These are phyloP conservation scores for Nicotiana undulata DNA, from an alignment of 257 asterid species.

Conservation along the genomic window DNA sequence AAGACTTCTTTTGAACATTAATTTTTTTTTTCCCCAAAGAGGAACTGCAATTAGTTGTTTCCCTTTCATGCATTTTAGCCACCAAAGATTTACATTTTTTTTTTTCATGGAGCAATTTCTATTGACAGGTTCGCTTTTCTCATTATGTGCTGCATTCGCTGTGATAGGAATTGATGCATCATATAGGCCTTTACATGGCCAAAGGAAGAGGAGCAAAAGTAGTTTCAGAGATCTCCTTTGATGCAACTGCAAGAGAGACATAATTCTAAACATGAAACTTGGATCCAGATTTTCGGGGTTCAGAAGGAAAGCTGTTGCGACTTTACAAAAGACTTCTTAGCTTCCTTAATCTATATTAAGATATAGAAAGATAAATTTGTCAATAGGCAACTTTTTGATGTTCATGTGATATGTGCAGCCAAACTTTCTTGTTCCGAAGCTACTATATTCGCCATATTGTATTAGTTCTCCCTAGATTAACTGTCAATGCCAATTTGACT, in stretches of 20 bases:
- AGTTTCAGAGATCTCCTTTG: conserved; percentile 53
- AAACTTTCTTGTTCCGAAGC: background rate
- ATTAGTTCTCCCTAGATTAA: background rate
- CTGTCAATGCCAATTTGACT: background rate
- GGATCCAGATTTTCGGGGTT: background rate
- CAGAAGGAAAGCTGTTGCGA: background rate
- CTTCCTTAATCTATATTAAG: background rate
- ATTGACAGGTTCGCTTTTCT: background rate
- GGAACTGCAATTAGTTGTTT: background rate
- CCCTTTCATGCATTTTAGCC: background rate
- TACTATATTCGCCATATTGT: background rate
- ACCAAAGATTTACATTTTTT: background rate
- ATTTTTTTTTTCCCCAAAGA: background rate
- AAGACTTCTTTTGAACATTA: background rate
- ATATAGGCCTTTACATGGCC: conserved; percentile 75
- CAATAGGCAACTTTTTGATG: background rate
- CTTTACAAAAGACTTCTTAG: background rate
- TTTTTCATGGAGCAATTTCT: background rate
- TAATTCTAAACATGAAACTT: background rate
- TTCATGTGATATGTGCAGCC: background rate
- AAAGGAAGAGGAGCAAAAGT: conserved; percentile 86
- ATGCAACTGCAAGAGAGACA: conserved; percentile 4
- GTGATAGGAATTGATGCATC: conserved; percentile 73
- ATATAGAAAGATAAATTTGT: background rate
- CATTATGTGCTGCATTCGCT: background rate